These are phyloP conservation scores for Bertia moriformis DNA, from an alignment of 2,329 filamentous ascomycete species.

Conservation along the genomic window DNA sequence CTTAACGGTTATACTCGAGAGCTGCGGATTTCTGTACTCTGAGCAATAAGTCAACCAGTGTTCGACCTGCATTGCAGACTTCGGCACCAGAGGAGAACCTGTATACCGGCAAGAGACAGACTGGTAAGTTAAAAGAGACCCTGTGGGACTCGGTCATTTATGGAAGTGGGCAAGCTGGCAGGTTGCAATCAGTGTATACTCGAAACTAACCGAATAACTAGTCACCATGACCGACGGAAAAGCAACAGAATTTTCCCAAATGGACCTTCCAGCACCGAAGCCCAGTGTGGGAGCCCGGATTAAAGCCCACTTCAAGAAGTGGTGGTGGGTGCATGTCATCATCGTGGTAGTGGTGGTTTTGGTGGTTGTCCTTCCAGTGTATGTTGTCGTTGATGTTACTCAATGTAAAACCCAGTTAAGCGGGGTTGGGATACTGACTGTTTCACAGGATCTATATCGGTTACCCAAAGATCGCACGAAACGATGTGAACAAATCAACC, in stretches of 20 bases:
- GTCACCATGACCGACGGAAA: not conserved
- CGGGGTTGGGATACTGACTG: not conserved
- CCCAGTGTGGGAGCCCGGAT: not conserved
- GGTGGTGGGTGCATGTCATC: not conserved
- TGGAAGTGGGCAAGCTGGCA: no score
- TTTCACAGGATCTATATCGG: conserved; percentile 32
- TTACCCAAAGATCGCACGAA: conserved; percentile 36
- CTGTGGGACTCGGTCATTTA: no score
- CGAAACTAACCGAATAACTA: not conserved
- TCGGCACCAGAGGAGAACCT: no score
- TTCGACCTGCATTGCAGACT: no score
- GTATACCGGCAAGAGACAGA: no score
- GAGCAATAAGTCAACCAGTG: no score
- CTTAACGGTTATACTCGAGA: no score
- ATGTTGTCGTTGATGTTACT: not conserved
- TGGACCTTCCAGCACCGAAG: not conserved
- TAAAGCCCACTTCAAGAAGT: not conserved
- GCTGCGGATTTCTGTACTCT: no score
- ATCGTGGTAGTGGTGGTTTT: not conserved
- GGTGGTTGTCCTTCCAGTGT: not conserved
- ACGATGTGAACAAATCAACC: conserved; percentile 30
- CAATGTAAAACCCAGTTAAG: not conserved
- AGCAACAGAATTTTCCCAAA: not conserved
- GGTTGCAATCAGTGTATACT: no score
- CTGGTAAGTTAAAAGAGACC: no score